Conservation (phyloP, 371 early-diverging fungal species). For the Sporodiniella umbellata region DNA sequence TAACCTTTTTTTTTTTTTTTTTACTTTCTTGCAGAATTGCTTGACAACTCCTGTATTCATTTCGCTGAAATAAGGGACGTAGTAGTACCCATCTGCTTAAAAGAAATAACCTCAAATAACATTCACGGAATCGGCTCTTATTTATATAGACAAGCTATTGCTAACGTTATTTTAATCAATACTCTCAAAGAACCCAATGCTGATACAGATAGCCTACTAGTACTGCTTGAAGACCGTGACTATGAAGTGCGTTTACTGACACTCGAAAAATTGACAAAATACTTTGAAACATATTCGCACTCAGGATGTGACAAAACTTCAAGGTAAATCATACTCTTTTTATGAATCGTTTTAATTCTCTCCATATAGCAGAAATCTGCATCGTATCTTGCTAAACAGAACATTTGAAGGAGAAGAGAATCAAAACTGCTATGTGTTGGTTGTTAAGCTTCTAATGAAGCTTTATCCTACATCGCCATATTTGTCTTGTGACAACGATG, state of each 20-base stretch:
- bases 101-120: slow-evolving; percentile 12
- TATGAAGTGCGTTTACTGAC: slow-evolving; percentile 64
- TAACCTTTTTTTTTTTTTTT: background rate
- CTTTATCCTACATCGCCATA: slow-evolving; percentile 35
- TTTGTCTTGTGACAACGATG: slow-evolving; percentile 9
- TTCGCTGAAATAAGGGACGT: background rate
- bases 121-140: slow-evolving; percentile 43
- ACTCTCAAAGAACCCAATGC: slow-evolving; percentile 19
- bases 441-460: slow-evolving; percentile 38
- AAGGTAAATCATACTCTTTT: background rate
- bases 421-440: slow-evolving; percentile 50
- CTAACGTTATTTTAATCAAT: slow-evolving; percentile 30
- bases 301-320: slow-evolving; percentile 7
- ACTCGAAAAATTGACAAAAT: slow-evolving; percentile 33
- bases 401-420: slow-evolving; percentile 50
- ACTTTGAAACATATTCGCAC: slow-evolving; percentile 7
- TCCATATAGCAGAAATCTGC: slow-evolving; percentile 17
- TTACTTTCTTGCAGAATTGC: slow-evolving; percentile 3
- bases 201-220: slow-evolving; percentile 16
- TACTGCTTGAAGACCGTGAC: slow-evolving; percentile 33
- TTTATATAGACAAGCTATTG: slow-evolving; percentile 46
- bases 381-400: slow-evolving; percentile 40
- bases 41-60: slow-evolving; percentile 10
- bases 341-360: slow-evolving; percentile 1
- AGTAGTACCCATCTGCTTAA: background rate